Evolutionary conservation across 495 filamentous ascomycete species (phyloP).

Genomic region (Neurospora sp.): DNA sequence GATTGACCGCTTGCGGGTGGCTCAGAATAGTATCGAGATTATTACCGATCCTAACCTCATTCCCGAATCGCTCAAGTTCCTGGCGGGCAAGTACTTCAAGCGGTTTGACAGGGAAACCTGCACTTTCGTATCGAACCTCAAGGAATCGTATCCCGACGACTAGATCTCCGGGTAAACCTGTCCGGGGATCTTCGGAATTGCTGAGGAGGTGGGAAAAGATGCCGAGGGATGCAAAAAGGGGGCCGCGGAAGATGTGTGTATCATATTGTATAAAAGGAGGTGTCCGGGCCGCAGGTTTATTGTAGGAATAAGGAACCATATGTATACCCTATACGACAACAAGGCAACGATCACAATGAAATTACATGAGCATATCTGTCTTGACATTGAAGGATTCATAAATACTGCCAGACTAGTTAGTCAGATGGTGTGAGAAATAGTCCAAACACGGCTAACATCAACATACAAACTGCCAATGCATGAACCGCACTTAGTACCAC

Average conservation of each 20-base stretch:
- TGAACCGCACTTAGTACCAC: no score
- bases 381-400: background rate
- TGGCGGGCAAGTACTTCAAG: constrained; percentile 85
- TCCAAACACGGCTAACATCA: no score
- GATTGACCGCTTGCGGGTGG: constrained; percentile 57
- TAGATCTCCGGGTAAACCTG: constrained; percentile 21
- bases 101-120: constrained; percentile 59
- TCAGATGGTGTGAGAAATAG: background rate
- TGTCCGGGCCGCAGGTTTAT: background rate
- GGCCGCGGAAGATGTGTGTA: background rate
- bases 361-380: background rate
- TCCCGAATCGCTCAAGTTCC: constrained; percentile 44
- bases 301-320: background rate
- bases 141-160: constrained; percentile 79
- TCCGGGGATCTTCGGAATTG: background rate
- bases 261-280: background rate
- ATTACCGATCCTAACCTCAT: constrained; percentile 36
- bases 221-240: background rate
- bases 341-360: background rate
- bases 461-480: no score
- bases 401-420: background rate
- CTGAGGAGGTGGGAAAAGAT: background rate
- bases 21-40: constrained; percentile 76
- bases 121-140: constrained; percentile 77
- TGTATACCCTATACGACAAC: background rate